Evolutionary conservation across 805 yeast genomes (phyloP).

Genomic region (Kodamaea neixiangensis): DNA sequence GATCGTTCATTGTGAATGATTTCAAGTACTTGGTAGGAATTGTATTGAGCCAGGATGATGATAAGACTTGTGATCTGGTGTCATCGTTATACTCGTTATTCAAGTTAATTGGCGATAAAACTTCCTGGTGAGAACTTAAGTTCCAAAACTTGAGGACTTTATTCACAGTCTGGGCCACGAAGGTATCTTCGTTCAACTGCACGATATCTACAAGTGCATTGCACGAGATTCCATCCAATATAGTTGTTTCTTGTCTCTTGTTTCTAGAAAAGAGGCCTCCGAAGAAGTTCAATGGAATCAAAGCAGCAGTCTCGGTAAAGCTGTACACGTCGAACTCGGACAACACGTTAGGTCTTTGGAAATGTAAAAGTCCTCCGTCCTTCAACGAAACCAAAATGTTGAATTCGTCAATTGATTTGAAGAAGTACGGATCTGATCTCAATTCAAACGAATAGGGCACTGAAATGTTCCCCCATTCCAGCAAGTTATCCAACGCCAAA

Average conservation of each 20-base stretch:
- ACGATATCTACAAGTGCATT: slow-evolving; percentile 47
- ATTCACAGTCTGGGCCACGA: slow-evolving; percentile 56
- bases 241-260: slow-evolving; percentile 17
- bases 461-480: slow-evolving; percentile 66
- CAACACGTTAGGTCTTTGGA: slow-evolving; percentile 36
- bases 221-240: slow-evolving; percentile 38
- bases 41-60: slow-evolving; percentile 28
- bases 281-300: slow-evolving; percentile 31
- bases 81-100: slow-evolving; percentile 10
- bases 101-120: slow-evolving; percentile 17
- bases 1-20: slow-evolving; percentile 11
- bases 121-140: slow-evolving; percentile 35
- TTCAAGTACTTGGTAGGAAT: slow-evolving; percentile 35
- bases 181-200: slow-evolving; percentile 33
- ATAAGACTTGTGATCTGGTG: not conserved
- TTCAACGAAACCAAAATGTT: slow-evolving; percentile 59
- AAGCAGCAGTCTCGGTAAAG: slow-evolving; percentile 52
- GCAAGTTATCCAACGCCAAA: slow-evolving; percentile 30
- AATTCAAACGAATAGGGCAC: slow-evolving; percentile 62
- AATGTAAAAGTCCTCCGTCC: slow-evolving; percentile 77
- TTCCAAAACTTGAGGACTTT: slow-evolving; percentile 64
- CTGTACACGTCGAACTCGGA: slow-evolving; percentile 43
- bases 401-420: slow-evolving; percentile 47
- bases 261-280: slow-evolving; percentile 21
- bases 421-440: slow-evolving; percentile 49